Percentiles rank a stretch among this genome's conserved stretches.
phyloP scores from a whole-genome alignment of 176 grass and related monocot genomes.

The Avena eriantha region DNA sequence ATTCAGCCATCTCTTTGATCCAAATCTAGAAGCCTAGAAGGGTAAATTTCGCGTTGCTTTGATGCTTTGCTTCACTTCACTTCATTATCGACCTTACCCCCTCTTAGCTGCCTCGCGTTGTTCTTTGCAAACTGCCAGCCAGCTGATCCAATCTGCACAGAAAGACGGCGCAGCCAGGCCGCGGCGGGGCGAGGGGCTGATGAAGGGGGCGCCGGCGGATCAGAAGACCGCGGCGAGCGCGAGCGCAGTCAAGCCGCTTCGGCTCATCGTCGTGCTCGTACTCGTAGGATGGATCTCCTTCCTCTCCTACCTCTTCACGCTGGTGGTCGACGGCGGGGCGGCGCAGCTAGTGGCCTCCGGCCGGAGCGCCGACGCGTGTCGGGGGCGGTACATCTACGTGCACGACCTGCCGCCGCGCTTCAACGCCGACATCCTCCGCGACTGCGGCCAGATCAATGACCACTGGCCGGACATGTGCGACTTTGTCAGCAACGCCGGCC shows the following conservation, averaged over 20 bases:
- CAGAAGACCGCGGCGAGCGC: slow-evolving; percentile 30
- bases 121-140: slow-evolving; percentile 17
- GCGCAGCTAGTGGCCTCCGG: background rate
- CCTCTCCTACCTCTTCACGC: slow-evolving; percentile 53
- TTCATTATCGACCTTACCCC: background rate
- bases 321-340: slow-evolving; percentile 25
- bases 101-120: background rate
- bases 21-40: too few species aligned
- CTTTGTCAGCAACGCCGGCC: slow-evolving; percentile 56
- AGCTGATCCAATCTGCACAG: slow-evolving; percentile 23
- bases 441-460: slow-evolving; percentile 55
- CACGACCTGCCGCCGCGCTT: slow-evolving; percentile 70
- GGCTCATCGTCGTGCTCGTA: slow-evolving; percentile 45
- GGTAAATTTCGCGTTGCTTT: too few species aligned
- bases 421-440: slow-evolving; percentile 68
- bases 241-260: slow-evolving; percentile 11
- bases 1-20: too few species aligned
- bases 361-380: slow-evolving; percentile 34
- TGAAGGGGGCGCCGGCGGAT: slow-evolving; percentile 40
- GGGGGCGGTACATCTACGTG: slow-evolving; percentile 71
- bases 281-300: slow-evolving; percentile 49
- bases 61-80: too few species aligned
- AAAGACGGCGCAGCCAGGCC: background rate
- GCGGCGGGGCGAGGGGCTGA: background rate
- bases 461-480: slow-evolving; percentile 76